Conservation (phyloP, 176 grass and related monocot species). For the sorghum (Sorghum bicolor) region Sorghum_bicolor_NCBIv3 NC_012873.2:62056501-62057000, state of each 20-base stretch:
- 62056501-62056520: background rate
- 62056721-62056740: background rate
- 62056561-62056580: conserved; percentile 27
- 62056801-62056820: too few relatives aligned
- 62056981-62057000: too few relatives aligned
- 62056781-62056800: too few relatives aligned
- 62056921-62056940: background rate
- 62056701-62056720: too few relatives aligned
- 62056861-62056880: background rate
- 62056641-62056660: background rate
- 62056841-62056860: conserved; percentile 8
- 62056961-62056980: too few relatives aligned
- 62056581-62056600: background rate
- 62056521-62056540: background rate
- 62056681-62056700: background rate
- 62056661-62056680: conserved; percentile 1
- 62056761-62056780: too few relatives aligned
- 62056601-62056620: background rate
- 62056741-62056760: too few relatives aligned
- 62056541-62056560: conserved; percentile 7
- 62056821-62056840: too few relatives aligned
- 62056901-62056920: background rate
- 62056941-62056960: background rate
- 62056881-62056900: too few relatives aligned
- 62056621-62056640: background rate